A percentile compares a stretch with the other conserved stretches of the same genome.
These are phyloP conservation scores for Zygoascus flipseniorum DNA, from an alignment of 805 yeast species.

Conservation along the genomic window DNA sequence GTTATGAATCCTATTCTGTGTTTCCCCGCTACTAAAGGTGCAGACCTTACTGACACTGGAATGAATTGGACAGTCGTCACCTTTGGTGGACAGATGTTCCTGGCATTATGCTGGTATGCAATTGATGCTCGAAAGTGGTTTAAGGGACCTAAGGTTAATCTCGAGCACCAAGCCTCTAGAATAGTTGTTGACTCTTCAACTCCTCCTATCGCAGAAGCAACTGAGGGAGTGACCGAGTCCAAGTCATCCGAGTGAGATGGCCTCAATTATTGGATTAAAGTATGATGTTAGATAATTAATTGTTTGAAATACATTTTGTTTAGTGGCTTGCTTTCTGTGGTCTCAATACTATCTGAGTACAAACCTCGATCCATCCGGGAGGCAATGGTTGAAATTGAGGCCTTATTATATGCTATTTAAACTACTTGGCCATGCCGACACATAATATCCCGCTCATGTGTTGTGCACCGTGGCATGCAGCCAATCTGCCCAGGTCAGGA, in stretches of 20 bases:
- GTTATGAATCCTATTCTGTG: conserved; percentile 53
- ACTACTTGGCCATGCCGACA: no score
- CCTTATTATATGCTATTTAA: no score
- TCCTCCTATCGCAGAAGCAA: not conserved
- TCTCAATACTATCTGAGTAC: no score
- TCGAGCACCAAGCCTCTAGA: conserved; percentile 22
- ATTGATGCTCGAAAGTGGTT: conserved; percentile 51
- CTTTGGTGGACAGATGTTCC: conserved; percentile 47
- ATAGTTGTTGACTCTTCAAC: not conserved
- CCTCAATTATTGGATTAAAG: no score
- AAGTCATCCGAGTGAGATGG: not conserved
- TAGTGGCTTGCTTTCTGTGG: no score
- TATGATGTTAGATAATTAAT: no score
- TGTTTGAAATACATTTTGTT: no score
- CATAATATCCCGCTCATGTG: no score
- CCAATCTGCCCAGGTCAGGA: no score
- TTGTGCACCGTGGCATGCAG: no score
- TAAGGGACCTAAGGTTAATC: conserved; percentile 49
- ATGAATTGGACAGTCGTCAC: conserved; percentile 62
- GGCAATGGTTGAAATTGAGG: no score
- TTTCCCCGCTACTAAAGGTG: conserved; percentile 39
- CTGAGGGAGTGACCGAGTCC: not conserved
- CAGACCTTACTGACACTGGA: conserved; percentile 25
- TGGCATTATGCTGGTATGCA: conserved; percentile 40
- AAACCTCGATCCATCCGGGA: no score